These are phyloP conservation scores for Symbiotaphrina buchneri DNA, from an alignment of 495 filamentous ascomycete species.

Conservation along the genomic window DNA sequence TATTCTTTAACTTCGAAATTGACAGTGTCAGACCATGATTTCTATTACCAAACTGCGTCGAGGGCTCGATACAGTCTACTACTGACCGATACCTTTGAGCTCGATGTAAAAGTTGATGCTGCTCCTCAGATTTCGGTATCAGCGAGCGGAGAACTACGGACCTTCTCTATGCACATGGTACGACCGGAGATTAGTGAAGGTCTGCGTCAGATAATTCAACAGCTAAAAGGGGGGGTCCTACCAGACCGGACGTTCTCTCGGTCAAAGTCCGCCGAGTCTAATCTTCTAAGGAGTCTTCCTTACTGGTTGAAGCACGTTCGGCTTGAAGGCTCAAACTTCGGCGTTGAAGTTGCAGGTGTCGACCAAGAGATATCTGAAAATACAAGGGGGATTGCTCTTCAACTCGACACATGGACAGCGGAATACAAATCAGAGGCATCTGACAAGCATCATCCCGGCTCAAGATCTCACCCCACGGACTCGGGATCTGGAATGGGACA, in stretches of 20 bases:
- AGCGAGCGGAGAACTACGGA: slow-evolving; percentile 59
- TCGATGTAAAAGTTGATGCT: slow-evolving; percentile 67
- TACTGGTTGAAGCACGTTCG: slow-evolving; percentile 67
- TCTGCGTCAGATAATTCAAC: slow-evolving; percentile 70
- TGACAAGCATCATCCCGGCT: slow-evolving; percentile 34
- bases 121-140: slow-evolving; percentile 68
- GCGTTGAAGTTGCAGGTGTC: slow-evolving; percentile 72
- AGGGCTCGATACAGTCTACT: slow-evolving; percentile 68
- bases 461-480: slow-evolving; percentile 30
- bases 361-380: slow-evolving; percentile 60
- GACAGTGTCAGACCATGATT: slow-evolving; percentile 63
- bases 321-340: slow-evolving; percentile 73
- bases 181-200: slow-evolving; percentile 80
- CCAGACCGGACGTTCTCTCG: slow-evolving; percentile 34
- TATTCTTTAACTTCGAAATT: slow-evolving; percentile 69
- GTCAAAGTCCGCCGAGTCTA: slow-evolving; percentile 26
- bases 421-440: slow-evolving; percentile 72
- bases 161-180: slow-evolving; percentile 74
- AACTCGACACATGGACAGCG: slow-evolving; percentile 74
- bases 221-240: slow-evolving; percentile 42
- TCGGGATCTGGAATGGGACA: slow-evolving; percentile 29
- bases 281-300: slow-evolving; percentile 56
- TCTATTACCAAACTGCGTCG: slow-evolving; percentile 84
- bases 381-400: slow-evolving; percentile 58
- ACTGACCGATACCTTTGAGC: slow-evolving; percentile 62